Evolutionary conservation across 1,139 yeast genomes (phyloP).

Genomic region (Pichia sp.): DNA sequence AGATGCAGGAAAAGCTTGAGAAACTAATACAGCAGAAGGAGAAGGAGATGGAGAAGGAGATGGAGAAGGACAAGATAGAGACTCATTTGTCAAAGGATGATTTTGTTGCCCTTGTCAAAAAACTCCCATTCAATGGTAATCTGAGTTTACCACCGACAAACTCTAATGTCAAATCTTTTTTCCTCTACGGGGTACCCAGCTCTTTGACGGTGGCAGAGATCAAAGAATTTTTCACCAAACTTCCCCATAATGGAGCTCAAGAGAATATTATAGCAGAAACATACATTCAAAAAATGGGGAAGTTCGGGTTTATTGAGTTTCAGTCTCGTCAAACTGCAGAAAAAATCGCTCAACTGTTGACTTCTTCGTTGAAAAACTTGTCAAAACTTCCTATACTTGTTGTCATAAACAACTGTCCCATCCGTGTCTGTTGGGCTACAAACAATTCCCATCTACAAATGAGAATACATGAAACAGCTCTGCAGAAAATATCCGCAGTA

Average conservation of each 20-base stretch:
- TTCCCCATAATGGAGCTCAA: constrained; percentile 38
- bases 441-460: constrained; percentile 45
- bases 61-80: not conserved
- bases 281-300: constrained; percentile 52
- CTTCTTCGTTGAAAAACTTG: not conserved
- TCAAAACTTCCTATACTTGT: constrained; percentile 31
- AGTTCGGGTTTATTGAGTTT: constrained; percentile 60
- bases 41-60: not conserved
- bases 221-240: constrained; percentile 37
- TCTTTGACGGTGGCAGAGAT: constrained; percentile 60
- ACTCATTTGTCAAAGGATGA: constrained; percentile 29
- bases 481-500: constrained; percentile 41
- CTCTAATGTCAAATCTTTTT: constrained; percentile 42
- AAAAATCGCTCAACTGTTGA: constrained; percentile 33
- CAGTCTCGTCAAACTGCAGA: constrained; percentile 47
- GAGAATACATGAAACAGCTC: constrained; percentile 15
- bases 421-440: constrained; percentile 64
- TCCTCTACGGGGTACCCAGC: constrained; percentile 64
- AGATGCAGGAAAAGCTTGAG: not conserved
- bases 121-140: constrained; percentile 57
- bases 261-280: constrained; percentile 31
- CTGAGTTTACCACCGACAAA: constrained; percentile 38
- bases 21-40: not conserved
- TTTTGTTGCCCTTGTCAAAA: constrained; percentile 42
- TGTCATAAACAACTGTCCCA: constrained; percentile 39